These are phyloP conservation scores for Pluteus cervinus DNA, from an alignment of 768 basidiomycete species.

Conservation along the genomic window DNA sequence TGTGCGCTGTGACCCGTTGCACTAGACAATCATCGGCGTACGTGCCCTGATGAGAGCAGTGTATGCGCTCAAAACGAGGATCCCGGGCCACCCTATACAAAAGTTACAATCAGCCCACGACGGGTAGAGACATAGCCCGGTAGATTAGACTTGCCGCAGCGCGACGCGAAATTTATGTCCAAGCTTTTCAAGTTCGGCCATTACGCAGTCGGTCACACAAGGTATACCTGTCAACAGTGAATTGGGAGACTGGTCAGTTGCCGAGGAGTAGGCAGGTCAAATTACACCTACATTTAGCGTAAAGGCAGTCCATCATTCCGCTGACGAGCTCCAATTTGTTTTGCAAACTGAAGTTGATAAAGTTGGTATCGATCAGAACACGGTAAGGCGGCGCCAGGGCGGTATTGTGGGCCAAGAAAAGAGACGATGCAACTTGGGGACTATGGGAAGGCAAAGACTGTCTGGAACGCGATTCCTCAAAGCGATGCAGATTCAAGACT, in stretches of 20 bases:
- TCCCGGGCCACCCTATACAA: constrained; percentile 86
- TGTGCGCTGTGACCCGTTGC: constrained; percentile 90
- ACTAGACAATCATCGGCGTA: constrained; percentile 99
- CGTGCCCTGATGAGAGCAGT: constrained; percentile 91
- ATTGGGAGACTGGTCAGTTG: constrained; percentile 6
- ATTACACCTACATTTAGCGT: constrained; percentile 77
- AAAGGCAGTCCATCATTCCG: constrained; percentile 99
- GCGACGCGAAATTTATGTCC: constrained; percentile 95
- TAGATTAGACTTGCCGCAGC: constrained; percentile 57
- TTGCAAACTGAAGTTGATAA: constrained; percentile 98
- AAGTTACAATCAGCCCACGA: constrained; percentile 5
- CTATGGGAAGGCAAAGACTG: constrained; percentile 30
- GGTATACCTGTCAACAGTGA: constrained; percentile 69
- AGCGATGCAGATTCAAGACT: constrained; percentile 21
- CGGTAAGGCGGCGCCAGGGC: constrained; percentile 96
- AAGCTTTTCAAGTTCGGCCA: constrained; percentile 97
- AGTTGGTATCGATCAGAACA: constrained; percentile 97
- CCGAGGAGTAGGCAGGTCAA: neutral
- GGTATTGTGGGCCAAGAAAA: constrained; percentile 93
- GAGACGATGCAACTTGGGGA: constrained; percentile 80
- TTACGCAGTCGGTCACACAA: constrained; percentile 98
- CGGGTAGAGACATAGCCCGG: neutral
- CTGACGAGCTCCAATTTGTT: constrained; percentile 94
- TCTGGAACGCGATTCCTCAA: constrained; percentile 8
- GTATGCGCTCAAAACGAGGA: constrained; percentile 91